Conservation (phyloP, 2,329 filamentous ascomycete species). For the Macrophomina phaseolina region DNA sequence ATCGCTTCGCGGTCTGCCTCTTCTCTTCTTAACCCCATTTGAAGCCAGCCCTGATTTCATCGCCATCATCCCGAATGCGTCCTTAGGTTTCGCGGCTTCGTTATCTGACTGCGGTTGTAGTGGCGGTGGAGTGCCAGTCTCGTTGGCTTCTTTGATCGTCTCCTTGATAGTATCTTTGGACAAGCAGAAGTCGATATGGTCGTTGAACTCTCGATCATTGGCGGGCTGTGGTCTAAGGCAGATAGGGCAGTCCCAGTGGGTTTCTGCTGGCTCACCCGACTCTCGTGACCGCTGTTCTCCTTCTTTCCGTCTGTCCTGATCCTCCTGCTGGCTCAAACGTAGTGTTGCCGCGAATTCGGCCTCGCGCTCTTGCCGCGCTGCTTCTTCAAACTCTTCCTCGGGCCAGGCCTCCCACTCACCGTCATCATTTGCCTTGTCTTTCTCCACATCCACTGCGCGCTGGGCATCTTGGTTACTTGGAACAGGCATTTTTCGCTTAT, state of each 20-base stretch:
- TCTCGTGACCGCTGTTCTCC: background rate
- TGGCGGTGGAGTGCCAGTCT: conserved; percentile 6
- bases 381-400: conserved; percentile 68
- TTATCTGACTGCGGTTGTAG: conserved; percentile 3
- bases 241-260: conserved; percentile 84
- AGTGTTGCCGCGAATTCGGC: conserved; percentile 68
- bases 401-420: conserved; percentile 72
- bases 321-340: conserved; percentile 64
- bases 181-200: conserved; percentile 90
- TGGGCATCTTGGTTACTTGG: conserved; percentile 3
- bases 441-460: conserved; percentile 42
- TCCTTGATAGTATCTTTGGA: conserved; percentile 86
- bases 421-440: conserved; percentile 48
- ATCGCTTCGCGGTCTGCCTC: conserved; percentile 25
- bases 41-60: background rate
- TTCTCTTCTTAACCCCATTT: conserved; percentile 23
- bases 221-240: conserved; percentile 77
- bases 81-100: background rate
- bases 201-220: conserved; percentile 80
- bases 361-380: conserved; percentile 64
- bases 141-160: conserved; percentile 63
- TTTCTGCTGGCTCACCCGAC: conserved; percentile 33
- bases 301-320: conserved; percentile 33
- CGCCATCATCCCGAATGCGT: conserved; percentile 20
- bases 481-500: conserved; percentile 28